Evolutionary conservation across 345 rosid genomes (phyloP).

Genomic region (Hirschfeldia incana): DNA sequence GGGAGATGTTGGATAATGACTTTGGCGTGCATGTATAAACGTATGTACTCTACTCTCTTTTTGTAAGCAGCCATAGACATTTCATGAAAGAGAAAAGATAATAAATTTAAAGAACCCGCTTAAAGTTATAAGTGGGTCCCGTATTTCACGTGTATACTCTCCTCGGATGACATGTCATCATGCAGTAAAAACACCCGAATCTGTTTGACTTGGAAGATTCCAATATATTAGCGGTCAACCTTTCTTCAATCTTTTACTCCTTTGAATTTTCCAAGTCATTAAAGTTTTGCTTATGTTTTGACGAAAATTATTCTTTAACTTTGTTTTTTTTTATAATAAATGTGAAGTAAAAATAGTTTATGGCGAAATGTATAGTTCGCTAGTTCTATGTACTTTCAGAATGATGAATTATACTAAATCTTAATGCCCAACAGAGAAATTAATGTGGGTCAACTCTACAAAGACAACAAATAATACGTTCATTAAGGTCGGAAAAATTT

Average conservation of each 20-base stretch:
- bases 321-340: neutral
- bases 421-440: neutral
- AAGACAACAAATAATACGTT: neutral
- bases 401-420: neutral
- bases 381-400: neutral
- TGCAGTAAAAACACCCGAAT: constrained; percentile 14
- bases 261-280: constrained; percentile 11
- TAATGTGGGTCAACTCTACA: neutral
- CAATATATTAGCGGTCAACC: constrained; percentile 14
- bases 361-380: neutral
- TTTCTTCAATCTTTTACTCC: neutral
- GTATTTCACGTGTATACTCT: neutral
- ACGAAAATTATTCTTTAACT: neutral
- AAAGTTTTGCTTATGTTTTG: neutral
- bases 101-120: neutral
- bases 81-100: neutral
- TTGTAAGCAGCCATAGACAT: neutral
- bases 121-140: neutral
- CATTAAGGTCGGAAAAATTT: neutral
- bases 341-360: neutral
- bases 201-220: constrained; percentile 31
- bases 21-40: neutral
- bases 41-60: neutral
- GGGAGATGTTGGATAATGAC: neutral
- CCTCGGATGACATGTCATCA: constrained; percentile 24